phyloP scores from a whole-genome alignment of 1,139 yeast species.

The Geotrichum histeridarum region DNA sequence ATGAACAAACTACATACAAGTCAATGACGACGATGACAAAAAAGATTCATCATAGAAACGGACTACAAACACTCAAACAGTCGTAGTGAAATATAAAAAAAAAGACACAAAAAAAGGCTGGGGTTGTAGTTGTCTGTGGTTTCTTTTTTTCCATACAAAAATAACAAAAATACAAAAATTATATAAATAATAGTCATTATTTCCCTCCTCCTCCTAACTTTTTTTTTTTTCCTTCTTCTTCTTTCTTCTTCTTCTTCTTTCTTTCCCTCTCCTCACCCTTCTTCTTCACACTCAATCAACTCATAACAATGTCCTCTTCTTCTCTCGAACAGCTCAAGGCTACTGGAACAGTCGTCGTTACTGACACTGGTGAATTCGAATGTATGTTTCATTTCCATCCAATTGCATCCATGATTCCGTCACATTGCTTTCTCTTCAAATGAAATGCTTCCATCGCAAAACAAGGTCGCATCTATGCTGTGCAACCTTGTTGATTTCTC shows the following conservation, averaged over 20 bases:
- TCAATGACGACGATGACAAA: no score
- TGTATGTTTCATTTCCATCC: conserved; percentile 36
- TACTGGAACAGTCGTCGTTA: conserved; percentile 91
- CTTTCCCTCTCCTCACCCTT: neutral
- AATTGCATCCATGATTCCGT: no score
- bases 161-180: neutral
- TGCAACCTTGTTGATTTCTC: neutral
- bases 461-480: no score
- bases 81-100: neutral
- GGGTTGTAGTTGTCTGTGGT: no score
- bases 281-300: neutral
- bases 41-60: no score
- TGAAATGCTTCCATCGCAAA: no score
- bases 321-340: conserved; percentile 92
- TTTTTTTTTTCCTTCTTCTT: conserved; percentile 8
- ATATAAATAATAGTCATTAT: neutral
- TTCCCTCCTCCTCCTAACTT: neutral
- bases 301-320: conserved; percentile 47
- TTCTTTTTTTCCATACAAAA: neutral
- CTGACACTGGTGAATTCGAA: conserved; percentile 98
- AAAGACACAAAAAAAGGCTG: no score
- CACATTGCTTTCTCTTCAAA: no score
- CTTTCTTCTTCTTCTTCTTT: neutral
- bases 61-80: no score
- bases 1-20: no score